phyloP scores from a whole-genome alignment of 2,329 filamentous ascomycete species.

The Aspergillus unguis region DNA sequence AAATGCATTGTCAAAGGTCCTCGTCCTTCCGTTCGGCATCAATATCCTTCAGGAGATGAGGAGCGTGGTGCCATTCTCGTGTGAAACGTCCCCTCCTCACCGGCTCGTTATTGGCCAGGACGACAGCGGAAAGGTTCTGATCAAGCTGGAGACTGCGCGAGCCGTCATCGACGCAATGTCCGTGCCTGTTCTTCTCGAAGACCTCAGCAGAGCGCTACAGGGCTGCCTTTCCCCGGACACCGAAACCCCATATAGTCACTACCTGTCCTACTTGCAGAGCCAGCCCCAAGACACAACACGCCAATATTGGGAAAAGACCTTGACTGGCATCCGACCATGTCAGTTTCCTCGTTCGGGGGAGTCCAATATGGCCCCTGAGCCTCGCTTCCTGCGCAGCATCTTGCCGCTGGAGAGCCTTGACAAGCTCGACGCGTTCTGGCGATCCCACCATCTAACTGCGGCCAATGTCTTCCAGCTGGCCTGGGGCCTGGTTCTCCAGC shows the following conservation, averaged over 20 bases:
- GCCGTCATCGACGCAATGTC: too few relatives aligned
- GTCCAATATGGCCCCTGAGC: background rate
- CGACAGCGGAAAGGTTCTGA: too few relatives aligned
- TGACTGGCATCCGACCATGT: slow-evolving; percentile 1
- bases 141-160: too few relatives aligned
- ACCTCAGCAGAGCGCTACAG: too few relatives aligned
- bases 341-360: background rate
- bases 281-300: background rate
- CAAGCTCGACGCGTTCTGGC: background rate
- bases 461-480: slow-evolving; percentile 11
- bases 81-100: too few relatives aligned
- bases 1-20: too few relatives aligned
- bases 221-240: too few relatives aligned
- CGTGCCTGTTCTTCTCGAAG: too few relatives aligned
- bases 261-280: slow-evolving; percentile 4
- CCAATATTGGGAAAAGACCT: background rate
- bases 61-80: too few relatives aligned
- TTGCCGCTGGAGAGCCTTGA: background rate
- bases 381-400: background rate
- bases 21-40: too few relatives aligned
- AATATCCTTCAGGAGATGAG: too few relatives aligned
- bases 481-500: slow-evolving; percentile 9
- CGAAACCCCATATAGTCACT: slow-evolving; percentile 4
- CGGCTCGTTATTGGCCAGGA: too few relatives aligned
- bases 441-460: slow-evolving; percentile 11